Conservation (phyloP, 164 flowering plant species). For the Nymphaea colorata region DNA sequence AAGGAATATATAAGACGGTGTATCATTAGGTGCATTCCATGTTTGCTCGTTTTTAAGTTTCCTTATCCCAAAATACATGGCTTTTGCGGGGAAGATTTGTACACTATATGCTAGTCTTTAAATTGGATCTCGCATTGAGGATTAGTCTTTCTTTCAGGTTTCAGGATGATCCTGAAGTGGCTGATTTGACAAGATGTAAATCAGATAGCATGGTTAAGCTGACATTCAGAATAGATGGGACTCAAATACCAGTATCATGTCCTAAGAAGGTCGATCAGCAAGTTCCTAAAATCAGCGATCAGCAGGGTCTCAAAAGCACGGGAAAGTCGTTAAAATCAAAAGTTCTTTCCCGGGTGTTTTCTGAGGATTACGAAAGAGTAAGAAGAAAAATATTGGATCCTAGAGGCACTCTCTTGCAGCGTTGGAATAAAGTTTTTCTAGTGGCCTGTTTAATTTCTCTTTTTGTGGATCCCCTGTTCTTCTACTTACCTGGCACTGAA, state of each 20-base stretch:
- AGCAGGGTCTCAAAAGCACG: conserved; percentile 6
- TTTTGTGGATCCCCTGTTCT: conserved; percentile 83
- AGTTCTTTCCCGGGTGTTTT: conserved; percentile 79
- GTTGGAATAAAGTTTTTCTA: conserved; percentile 82
- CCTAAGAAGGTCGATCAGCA: conserved; percentile 19
- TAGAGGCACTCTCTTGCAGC: conserved; percentile 41
- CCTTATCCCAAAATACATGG: too few species aligned
- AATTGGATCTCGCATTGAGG: too few species aligned
- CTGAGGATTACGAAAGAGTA: conserved; percentile 72
- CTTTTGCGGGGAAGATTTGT: too few species aligned
- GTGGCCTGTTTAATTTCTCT: conserved; percentile 71
- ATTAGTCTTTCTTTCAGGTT: conserved; percentile 27
- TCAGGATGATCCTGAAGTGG: conserved; percentile 38
- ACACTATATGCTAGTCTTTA: too few species aligned
- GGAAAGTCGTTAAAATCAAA: conserved; percentile 49
- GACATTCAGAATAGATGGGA: conserved; percentile 41
- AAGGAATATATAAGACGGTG: too few species aligned
- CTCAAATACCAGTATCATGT: conserved; percentile 16
- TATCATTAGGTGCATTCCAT: too few species aligned
- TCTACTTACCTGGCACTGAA: conserved; percentile 47
- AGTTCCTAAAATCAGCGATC: conserved; percentile 3
- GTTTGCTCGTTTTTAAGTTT: too few species aligned
- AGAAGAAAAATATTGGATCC: conserved; percentile 70
- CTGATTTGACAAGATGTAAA: conserved; percentile 17
- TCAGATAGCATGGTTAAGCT: conserved; percentile 26